Conservation (phyloP, 192 early-diverging fungal genomes). For the Paraglomus occultum region DNA sequence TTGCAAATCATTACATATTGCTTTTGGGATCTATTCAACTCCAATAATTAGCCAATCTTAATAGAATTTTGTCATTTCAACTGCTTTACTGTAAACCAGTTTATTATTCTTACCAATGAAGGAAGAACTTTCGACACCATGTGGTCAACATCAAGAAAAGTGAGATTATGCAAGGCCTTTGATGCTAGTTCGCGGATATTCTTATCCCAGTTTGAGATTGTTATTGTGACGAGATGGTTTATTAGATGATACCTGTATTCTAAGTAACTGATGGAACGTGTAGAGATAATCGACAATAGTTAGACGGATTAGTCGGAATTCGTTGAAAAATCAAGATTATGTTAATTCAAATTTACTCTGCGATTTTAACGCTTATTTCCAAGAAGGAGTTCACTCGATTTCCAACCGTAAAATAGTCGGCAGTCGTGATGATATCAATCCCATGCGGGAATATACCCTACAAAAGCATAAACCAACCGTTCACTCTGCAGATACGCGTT, state of each 20-base stretch:
- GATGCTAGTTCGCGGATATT: slow-evolving; percentile 75
- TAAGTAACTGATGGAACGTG: slow-evolving; percentile 46
- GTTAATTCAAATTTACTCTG: slow-evolving; percentile 48
- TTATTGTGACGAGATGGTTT: slow-evolving; percentile 63
- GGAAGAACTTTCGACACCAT: slow-evolving; percentile 56
- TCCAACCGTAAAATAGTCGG: slow-evolving; percentile 92
- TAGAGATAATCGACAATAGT: neutral
- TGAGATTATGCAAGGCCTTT: slow-evolving; percentile 66
- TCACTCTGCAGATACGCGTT: neutral
- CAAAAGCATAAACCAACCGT: slow-evolving; percentile 1
- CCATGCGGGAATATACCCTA: slow-evolving; percentile 90
- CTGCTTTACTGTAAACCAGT: neutral
- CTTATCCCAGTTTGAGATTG: slow-evolving; percentile 86
- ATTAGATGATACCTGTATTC: slow-evolving; percentile 78
- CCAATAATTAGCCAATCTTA: neutral
- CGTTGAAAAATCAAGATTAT: neutral
- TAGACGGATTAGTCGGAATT: neutral
- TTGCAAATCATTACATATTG: slow-evolving; percentile 45
- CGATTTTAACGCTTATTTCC: slow-evolving; percentile 68
- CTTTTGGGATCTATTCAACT: slow-evolving; percentile 43
- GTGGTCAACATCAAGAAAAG: slow-evolving; percentile 55
- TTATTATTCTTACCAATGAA: slow-evolving; percentile 44
- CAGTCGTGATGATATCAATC: slow-evolving; percentile 84
- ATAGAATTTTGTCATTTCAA: neutral
- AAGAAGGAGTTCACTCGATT: slow-evolving; percentile 75